These are phyloP conservation scores for Moricandia moricandioides DNA, from an alignment of 345 rosid genomes.

Conservation along the genomic window DNA sequence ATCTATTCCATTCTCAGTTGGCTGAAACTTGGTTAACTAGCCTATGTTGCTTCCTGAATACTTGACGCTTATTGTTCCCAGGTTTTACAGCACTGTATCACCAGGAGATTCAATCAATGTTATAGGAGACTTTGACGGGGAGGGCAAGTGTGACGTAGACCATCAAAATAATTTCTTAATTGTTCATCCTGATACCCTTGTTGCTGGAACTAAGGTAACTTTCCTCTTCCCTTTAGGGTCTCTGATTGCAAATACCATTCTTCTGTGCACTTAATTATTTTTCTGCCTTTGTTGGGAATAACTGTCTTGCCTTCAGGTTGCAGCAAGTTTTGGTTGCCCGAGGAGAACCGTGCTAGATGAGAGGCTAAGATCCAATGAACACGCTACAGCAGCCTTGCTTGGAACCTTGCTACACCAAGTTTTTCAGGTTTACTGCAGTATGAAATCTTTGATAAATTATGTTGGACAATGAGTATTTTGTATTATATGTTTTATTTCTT, in stretches of 20 bases:
- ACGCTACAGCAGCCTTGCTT: constrained; percentile 71
- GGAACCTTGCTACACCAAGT: constrained; percentile 95
- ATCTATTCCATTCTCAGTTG: background rate
- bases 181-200: constrained; percentile 82
- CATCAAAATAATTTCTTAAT: constrained; percentile 61
- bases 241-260: constrained; percentile 4
- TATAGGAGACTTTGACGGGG: constrained; percentile 75
- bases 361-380: constrained; percentile 74
- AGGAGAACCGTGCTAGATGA: constrained; percentile 90
- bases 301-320: constrained; percentile 54
- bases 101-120: constrained; percentile 96
- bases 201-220: constrained; percentile 92
- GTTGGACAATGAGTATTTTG: constrained; percentile 1
- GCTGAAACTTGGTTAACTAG: constrained; percentile 20
- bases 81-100: constrained; percentile 75
- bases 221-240: background rate
- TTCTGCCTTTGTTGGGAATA: constrained; percentile 19
- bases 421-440: constrained; percentile 65
- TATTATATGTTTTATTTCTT: background rate
- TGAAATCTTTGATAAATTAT: constrained; percentile 17
- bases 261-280: background rate
- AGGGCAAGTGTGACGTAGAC: constrained; percentile 72
- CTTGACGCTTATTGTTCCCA: constrained; percentile 31
- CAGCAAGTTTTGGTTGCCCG: constrained; percentile 80
- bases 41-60: constrained; percentile 18